Conservation (phyloP, 768 basidiomycete species). For the Cytidiella melzeri region DNA sequence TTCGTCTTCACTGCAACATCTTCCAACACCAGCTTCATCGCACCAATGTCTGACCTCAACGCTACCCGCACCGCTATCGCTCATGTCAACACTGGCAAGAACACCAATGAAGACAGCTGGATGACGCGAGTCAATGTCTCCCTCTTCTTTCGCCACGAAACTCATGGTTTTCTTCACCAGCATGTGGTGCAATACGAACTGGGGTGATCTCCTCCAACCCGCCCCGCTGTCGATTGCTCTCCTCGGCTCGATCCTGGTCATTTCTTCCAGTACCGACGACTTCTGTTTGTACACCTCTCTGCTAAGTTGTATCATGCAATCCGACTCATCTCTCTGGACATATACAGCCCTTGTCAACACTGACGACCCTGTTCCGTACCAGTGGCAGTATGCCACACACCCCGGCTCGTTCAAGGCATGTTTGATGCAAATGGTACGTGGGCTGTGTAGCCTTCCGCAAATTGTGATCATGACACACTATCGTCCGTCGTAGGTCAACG, state of each 20-base stretch:
- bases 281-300: background rate
- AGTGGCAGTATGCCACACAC: slow-evolving; percentile 8
- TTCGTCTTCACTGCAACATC: too few relatives aligned
- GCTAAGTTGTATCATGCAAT: background rate
- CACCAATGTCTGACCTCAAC: background rate
- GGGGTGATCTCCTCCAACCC: slow-evolving; percentile 13
- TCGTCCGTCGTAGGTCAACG: slow-evolving; percentile 3
- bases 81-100: background rate
- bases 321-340: too few relatives aligned
- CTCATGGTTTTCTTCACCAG: background rate
- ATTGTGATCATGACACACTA: background rate
- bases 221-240: slow-evolving; percentile 9
- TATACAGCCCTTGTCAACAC: background rate
- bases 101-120: background rate
- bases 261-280: slow-evolving; percentile 8
- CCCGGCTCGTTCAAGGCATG: slow-evolving; percentile 13
- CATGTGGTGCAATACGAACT: slow-evolving; percentile 14
- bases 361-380: background rate
- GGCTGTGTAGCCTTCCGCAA: background rate
- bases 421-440: slow-evolving; percentile 6
- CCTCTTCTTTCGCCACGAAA: background rate
- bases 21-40: too few relatives aligned
- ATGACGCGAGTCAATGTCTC: background rate
- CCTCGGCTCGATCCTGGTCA: slow-evolving; percentile 6
- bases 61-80: background rate